Evolutionary conservation across 345 rosid species (phyloP).

Genomic region (Eucalyptus polyanthemos): DNA sequence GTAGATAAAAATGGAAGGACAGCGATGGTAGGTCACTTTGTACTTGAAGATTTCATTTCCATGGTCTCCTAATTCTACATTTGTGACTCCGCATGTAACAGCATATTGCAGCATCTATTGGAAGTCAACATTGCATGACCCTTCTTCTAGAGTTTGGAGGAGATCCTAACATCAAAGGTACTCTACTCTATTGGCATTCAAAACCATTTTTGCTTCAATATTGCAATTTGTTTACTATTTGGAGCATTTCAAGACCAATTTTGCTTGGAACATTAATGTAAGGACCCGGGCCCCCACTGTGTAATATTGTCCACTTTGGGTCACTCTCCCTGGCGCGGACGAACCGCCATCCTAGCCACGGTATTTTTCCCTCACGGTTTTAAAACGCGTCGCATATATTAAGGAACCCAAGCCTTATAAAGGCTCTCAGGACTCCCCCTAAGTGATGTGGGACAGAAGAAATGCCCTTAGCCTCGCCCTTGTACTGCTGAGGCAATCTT

Average conservation of each 20-base stretch:
- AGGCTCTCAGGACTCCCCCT: too few species aligned
- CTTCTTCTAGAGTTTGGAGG: slow-evolving; percentile 69
- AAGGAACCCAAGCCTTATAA: too few species aligned
- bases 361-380: too few species aligned
- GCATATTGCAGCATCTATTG: slow-evolving; percentile 83
- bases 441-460: too few species aligned
- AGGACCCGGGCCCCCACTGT: too few species aligned
- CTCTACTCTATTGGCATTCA: neutral
- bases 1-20: slow-evolving; percentile 46
- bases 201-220: neutral
- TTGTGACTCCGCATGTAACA: slow-evolving; percentile 5
- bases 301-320: too few species aligned
- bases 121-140: slow-evolving; percentile 45
- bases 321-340: too few species aligned
- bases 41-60: neutral
- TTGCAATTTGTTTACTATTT: neutral
- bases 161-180: slow-evolving; percentile 71
- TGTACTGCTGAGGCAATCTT: too few species aligned
- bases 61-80: neutral
- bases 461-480: too few species aligned
- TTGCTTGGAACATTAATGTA: neutral
- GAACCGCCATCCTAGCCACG: too few species aligned
- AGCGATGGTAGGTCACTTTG: slow-evolving; percentile 28
- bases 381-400: too few species aligned
- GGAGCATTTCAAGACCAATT: neutral